These are phyloP conservation scores for Salvia hispanica DNA, from an alignment of 257 asterid species.

Conservation along the genomic window DNA sequence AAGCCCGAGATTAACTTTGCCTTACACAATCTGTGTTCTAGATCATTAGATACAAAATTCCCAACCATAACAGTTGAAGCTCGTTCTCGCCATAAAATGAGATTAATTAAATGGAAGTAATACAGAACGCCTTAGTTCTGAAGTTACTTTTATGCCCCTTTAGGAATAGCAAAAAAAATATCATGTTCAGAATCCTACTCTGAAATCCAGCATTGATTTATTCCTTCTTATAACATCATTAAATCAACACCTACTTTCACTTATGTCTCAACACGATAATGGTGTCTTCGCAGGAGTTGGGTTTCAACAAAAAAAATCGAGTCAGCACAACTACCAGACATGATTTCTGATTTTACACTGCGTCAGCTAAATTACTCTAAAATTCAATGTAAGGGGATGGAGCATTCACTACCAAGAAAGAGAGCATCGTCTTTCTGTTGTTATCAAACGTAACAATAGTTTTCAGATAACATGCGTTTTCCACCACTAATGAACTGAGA, in stretches of 20 bases:
- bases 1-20: neutral
- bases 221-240: neutral
- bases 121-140: neutral
- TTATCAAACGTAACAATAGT: neutral
- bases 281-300: neutral
- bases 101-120: neutral
- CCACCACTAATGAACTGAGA: neutral
- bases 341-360: neutral
- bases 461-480: neutral
- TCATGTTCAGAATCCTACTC: slow-evolving; percentile 7
- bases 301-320: slow-evolving; percentile 5
- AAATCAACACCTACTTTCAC: slow-evolving; percentile 1
- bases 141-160: neutral
- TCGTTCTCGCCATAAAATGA: slow-evolving; percentile 4
- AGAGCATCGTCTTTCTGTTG: neutral
- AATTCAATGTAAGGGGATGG: neutral
- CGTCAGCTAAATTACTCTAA: neutral
- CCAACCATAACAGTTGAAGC: slow-evolving; percentile 11
- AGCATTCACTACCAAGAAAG: neutral
- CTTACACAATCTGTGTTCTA: slow-evolving; percentile 6
- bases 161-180: too few relatives aligned
- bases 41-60: slow-evolving; percentile 2
- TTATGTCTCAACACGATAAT: slow-evolving; percentile 1
- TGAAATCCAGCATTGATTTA: slow-evolving; percentile 1
- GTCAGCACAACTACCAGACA: neutral